Evolutionary conservation across 208 protist species (phyloP).

Genomic region (Zelonia costaricensis): DNA sequence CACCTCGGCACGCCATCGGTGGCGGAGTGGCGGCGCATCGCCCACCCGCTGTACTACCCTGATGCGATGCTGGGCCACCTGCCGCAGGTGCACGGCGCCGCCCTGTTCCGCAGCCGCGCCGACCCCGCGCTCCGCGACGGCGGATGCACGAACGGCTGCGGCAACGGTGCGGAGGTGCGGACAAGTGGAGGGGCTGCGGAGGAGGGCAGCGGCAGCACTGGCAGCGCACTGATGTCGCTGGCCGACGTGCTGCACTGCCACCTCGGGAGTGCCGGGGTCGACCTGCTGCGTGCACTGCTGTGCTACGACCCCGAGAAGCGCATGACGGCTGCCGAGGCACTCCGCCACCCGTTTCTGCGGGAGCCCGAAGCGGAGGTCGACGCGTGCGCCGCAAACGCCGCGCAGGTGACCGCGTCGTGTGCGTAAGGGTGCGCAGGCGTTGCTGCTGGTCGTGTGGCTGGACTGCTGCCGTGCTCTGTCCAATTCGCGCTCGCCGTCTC

Average conservation of each 20-base stretch:
- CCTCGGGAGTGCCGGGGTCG: slow-evolving; percentile 41
- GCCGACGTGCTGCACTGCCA: slow-evolving; percentile 11
- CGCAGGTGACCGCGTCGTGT: no score
- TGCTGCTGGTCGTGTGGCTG: no score
- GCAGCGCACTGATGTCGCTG: background rate
- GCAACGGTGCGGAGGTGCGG: no score
- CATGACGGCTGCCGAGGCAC: slow-evolving; percentile 50
- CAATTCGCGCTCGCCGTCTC: no score
- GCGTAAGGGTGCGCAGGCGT: no score
- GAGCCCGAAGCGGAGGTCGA: background rate
- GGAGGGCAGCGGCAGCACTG: background rate
- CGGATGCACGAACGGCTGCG: no score
- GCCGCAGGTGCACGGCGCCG: slow-evolving; percentile 28
- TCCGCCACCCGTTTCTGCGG: slow-evolving; percentile 56
- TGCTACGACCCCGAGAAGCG: slow-evolving; percentile 53
- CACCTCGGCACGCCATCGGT: slow-evolving; percentile 93
- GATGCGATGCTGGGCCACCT: slow-evolving; percentile 91
- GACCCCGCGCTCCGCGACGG: no score
- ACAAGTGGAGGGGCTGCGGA: background rate
- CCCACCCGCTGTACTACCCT: slow-evolving; percentile 92
- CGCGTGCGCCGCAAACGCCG: no score
- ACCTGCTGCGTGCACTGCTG: slow-evolving; percentile 46
- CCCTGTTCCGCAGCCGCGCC: slow-evolving; percentile 17
- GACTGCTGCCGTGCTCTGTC: no score
- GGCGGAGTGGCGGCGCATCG: slow-evolving; percentile 95